Base-by-base conservation (phyloP, 768 basidiomycete genomes). In the Serendipita sp. region DNA sequence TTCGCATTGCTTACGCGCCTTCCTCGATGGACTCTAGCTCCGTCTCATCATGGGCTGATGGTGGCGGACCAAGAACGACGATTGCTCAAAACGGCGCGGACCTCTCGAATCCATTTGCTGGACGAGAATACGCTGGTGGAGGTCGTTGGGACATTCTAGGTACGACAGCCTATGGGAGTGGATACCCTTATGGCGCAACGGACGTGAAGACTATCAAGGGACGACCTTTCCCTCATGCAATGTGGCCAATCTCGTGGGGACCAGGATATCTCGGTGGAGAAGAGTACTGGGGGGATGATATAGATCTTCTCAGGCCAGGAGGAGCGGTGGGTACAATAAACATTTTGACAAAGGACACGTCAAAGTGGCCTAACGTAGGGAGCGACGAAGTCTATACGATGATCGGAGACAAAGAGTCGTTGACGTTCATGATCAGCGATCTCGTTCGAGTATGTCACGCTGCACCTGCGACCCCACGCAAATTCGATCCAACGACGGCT, bases 241-340 rank as follows among this genome's bases (percentile, higher is more conserved):
- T 50, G 34, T 63, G 63, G 33, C 58, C 50, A 18, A 48, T 66
- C 27, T 63, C 55, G 44, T 64, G 62, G 63, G 29, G 53, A 16
- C 23, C 43, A 34, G 27, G 34, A 18, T 63, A 63, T 58, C 37
- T 55, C 37, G 48, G 44, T 16, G 34, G 40, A 15, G 64, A 60
- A 1, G 63, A 64, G 64, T 55, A 65, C 27, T 44, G 40, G 58
- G 29, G 37, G 15, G 43, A n/a, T 60, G 18, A 36, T 3, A 27
- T 58, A n/a, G 64, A 55, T 18, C 29, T 55, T 27, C 55, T 44
- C 16, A 27, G 64, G 23, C 64, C 64, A 3, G 64, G 65, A 3
- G 64, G 65, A 34, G 43, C 13, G 23, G n/a, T 64, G 29, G 52
- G 46, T 45, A 31, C 11, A 18, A n/a, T 31, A 34, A 18, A 23